Evolutionary conservation across 2,329 filamentous ascomycete species (phyloP).

Genomic region (Neofusicoccum umdonicola): DNA sequence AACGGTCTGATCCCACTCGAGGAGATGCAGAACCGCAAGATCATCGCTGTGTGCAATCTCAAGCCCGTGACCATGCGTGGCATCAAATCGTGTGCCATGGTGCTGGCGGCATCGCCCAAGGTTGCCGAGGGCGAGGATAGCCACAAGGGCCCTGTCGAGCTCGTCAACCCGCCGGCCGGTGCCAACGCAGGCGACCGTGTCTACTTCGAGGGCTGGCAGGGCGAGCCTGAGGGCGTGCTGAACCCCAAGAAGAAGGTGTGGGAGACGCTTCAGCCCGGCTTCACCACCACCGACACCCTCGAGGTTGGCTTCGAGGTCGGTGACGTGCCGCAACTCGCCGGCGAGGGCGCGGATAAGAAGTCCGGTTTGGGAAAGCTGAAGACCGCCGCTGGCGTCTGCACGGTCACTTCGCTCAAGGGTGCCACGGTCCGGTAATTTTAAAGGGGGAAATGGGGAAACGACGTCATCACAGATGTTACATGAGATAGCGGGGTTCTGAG

Average conservation of each 20-base stretch:
- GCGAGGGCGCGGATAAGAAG: slow-evolving; percentile 60
- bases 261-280: slow-evolving; percentile 95
- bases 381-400: slow-evolving; percentile 79
- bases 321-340: slow-evolving; percentile 72
- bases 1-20: slow-evolving; percentile 89
- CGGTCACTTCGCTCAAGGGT: slow-evolving; percentile 74
- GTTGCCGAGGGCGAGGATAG: slow-evolving; percentile 77
- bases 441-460: not conserved
- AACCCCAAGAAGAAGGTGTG: slow-evolving; percentile 99
- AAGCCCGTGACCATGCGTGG: slow-evolving; percentile 99
- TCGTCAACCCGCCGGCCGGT: slow-evolving; percentile 78
- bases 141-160: slow-evolving; percentile 87
- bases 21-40: slow-evolving; percentile 95
- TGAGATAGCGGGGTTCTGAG: slow-evolving; percentile 1
- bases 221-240: slow-evolving; percentile 85
- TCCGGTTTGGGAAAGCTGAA: slow-evolving; percentile 62
- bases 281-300: slow-evolving; percentile 78
- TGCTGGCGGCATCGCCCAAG: slow-evolving; percentile 87
- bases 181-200: slow-evolving; percentile 82
- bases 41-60: slow-evolving; percentile 93
- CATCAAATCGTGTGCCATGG: slow-evolving; percentile 80
- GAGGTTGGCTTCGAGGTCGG: slow-evolving; percentile 85
- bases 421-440: slow-evolving; percentile 72
- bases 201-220: slow-evolving; percentile 91
- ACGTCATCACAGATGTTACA: not conserved